These are phyloP conservation scores for Eudorina sp. DNA, from an alignment of 139 green algal species.

Conservation along the genomic window DNA sequence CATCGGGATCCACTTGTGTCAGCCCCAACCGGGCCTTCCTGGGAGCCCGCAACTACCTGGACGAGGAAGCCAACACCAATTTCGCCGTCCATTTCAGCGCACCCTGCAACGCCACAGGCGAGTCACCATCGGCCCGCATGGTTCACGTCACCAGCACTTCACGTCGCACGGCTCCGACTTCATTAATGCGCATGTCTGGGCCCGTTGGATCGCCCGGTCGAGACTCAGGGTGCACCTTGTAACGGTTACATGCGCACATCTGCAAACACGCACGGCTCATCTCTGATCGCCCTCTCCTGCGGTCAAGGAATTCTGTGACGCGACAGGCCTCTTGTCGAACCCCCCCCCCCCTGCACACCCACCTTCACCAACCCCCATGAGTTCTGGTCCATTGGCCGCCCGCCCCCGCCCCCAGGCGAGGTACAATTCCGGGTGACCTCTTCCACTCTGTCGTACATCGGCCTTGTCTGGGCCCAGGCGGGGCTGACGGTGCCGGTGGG, in stretches of 20 bases:
- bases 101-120: background rate
- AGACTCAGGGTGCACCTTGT: no score
- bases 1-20: background rate
- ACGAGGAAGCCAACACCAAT: background rate
- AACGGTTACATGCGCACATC: background rate
- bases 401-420: background rate
- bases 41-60: background rate
- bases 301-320: background rate
- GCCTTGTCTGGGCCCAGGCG: no score
- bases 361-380: background rate
- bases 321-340: background rate
- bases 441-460: no score
- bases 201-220: no score
- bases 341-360: background rate
- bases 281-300: background rate
- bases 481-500: no score
- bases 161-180: no score
- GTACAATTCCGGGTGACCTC: background rate
- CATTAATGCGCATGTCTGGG: background rate
- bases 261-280: background rate
- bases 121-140: background rate
- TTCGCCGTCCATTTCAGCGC: background rate
- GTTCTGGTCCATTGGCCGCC: background rate
- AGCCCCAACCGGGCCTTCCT: background rate
- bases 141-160: no score